Base-by-base conservation (phyloP, 2,329 filamentous ascomycete genomes). In the Escovopsis sp. region DNA sequence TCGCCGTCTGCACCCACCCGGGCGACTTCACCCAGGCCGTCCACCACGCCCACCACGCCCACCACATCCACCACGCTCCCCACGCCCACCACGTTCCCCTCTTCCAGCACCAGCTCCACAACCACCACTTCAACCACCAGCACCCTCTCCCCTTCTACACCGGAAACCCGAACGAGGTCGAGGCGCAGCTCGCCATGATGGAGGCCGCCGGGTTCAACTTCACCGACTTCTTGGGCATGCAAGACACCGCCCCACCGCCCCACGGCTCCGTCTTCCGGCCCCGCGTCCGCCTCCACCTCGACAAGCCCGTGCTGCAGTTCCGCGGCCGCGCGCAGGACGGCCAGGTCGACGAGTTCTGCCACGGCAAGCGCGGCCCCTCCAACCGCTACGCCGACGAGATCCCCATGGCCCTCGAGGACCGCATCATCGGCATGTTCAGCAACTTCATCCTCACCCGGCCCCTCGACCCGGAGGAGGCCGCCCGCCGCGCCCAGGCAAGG, bases 241-340 rank as follows among this genome's bases (percentile, higher is more conserved):
- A n/a, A n/a, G n/a, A n/a, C n/a, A n/a, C n/a, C n/a, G n/a, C n/a
- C n/a, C n/a, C n/a, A n/a, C n/a, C n/a, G n/a, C n/a, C 59, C 11
- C 60, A 73, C 14, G 76, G 85, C 13, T 66, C 79, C 23, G 66
- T 68, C 1, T 92, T 93, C 48, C 58, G 77, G 17, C 86, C 86
- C 0, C 58, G 62, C 6, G 67, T 88, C 12, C 68, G 65, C 28
- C 63, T 93, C 4, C 82, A 87, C 57, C 61, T 84, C 12, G 80
- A 88, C 48, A 76, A 74, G 47, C 81, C 85, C 0, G 65, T 87
- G 1, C 47, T 86, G 21, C 63, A 73, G 31, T 63, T 83, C 28
- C 43, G 39, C 29, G 40, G 42, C 34, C 43, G 42, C 33, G 46
- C 43, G 35, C 40, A 46, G 25, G 40, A 38, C 28, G 45, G 45